Base-by-base conservation (phyloP, 805 yeast species). In the Candida suzukii region DNA sequence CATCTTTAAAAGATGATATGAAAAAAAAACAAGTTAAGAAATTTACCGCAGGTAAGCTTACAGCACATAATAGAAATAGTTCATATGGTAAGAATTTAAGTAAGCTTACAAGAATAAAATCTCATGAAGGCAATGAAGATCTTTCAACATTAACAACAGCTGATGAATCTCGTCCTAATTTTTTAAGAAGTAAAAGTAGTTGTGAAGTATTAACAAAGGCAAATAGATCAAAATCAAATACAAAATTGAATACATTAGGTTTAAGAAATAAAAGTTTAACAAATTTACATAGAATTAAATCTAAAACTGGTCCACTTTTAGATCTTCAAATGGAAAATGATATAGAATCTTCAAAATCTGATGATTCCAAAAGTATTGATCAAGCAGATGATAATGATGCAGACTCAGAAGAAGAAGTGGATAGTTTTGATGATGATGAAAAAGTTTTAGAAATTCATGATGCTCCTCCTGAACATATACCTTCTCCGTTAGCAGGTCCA, bases 321-420 rank as follows among this genome's bases (percentile, higher is more conserved):
- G 54, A 58, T 5, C 34, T 57, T 25, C 60, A 53, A 26, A 39
- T 53, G 19, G 50, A 54, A 24, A 52, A 50, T 22, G 57, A 51
- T 10, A 47, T 52, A 30, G 59, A 53, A 32, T 43, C 27, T 21
- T 11, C 36, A 22, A 22, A 50, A 18, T 54, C 57, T 12, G 46
- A 43, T 33, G 46, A 44, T 20, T 40, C 50, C 14, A 37, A 41
- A 16, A 37, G 25, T 17, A 50, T 41, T 28, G 57, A 48, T 35
- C 56, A 43, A 4, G 45, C 27, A 4, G 44, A 45, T 3, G 49
- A 44, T 3, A 47, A 53, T n/a, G n/a, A n/a, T n/a, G n/a, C n/a
- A n/a, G n/a, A n/a, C n/a, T n/a, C n/a, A 5, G 71, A 63, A 40
- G 71, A 66, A 38, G 71, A 66, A 43, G 73, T 64, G 1, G 73